These are phyloP conservation scores for Amylostereum areolatum DNA, from an alignment of 1,284 basidiomycete genomes.

Conservation along the genomic window DNA sequence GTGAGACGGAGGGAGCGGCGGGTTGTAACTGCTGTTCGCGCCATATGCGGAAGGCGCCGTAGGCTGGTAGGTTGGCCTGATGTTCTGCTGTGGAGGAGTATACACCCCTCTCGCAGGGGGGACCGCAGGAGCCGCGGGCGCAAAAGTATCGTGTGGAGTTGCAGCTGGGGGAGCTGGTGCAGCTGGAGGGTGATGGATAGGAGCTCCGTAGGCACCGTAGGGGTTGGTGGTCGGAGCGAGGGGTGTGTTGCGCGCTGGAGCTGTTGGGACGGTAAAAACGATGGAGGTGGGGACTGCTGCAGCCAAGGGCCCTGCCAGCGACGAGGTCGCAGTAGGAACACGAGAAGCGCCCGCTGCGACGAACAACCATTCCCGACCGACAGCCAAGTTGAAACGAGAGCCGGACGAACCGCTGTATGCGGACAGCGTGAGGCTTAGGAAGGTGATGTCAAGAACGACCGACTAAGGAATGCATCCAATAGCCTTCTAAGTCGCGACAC, in stretches of 20 bases:
- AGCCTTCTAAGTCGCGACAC: too few relatives aligned
- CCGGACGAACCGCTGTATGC: slow-evolving; percentile 69
- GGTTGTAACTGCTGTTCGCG: slow-evolving; percentile 15
- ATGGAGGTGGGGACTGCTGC: slow-evolving; percentile 17
- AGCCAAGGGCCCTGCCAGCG: slow-evolving; percentile 16
- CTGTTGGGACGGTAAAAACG: too few relatives aligned
- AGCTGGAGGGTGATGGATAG: slow-evolving; percentile 11
- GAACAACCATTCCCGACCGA: slow-evolving; percentile 59
- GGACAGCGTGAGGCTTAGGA: slow-evolving; percentile 75
- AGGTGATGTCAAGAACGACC: too few relatives aligned
- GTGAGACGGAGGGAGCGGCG: slow-evolving; percentile 14
- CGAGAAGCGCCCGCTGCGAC: slow-evolving; percentile 36
- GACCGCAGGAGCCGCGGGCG: slow-evolving; percentile 17
- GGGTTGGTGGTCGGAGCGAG: slow-evolving; percentile 28
- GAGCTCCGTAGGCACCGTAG: slow-evolving; percentile 1
- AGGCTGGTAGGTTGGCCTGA: slow-evolving; percentile 10
- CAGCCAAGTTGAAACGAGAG: slow-evolving; percentile 46
- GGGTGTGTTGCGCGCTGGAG: slow-evolving; percentile 9
- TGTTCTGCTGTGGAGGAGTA: slow-evolving; percentile 11
- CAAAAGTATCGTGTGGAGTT: slow-evolving; percentile 1
- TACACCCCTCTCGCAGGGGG: background rate
- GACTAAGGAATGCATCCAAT: too few relatives aligned
- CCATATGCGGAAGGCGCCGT: slow-evolving; percentile 1
- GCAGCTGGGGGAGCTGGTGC: slow-evolving; percentile 10
- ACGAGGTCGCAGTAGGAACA: slow-evolving; percentile 24